Evolutionary conservation across 108 stramenopile genomes (phyloP), one percentile per base, ranked within the genome.

Genomic region (Nannochloropsis granulata): DNA sequence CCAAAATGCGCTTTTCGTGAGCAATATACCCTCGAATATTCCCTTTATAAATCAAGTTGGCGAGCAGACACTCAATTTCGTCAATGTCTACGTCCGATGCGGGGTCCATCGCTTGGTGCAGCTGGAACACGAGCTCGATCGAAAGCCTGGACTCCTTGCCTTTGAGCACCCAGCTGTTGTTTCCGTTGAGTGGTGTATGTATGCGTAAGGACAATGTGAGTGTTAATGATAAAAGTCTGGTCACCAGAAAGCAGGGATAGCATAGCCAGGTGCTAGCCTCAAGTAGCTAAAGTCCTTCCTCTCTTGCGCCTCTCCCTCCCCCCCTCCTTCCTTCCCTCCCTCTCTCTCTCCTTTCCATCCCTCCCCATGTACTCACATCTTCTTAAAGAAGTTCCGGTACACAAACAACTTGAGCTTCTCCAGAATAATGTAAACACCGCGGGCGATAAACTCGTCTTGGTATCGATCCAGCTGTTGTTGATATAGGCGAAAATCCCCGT

Each of bases 1-100:
- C 56, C 16, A 71, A n/a, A 71, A 71, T 71, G 56, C 56, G 56
- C n/a, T 71, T 71, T n/a, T 71, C 89, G 86, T 98, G 97, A 14
- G 93, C 93, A 25, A 98, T 90, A 88, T 98, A 98, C 21, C 96
- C 97, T 43, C 94, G 91, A 45, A 98, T 89, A 79, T 89, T 91
- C n/a, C 95, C 93, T 45, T 92, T 90, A 84, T 88, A 95, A 81
- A 98, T 98, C 43, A 98, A 87, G 86, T 98, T 98, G 25, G 95
- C 94, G 85, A 98, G 85, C 56, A 98, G 92, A 83, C 97, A 98
- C 85, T 98, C 96, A 14, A 96, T 91, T 92, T 96, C 95, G 85
- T 96, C 97, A 81, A 80, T 80, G 24, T 80, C 79, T 21, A 80
- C 56, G 56, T 71, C 56, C 56, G 56, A 7, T 5, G 56, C 56